Evolutionary conservation across 1,284 basidiomycete species (phyloP), one percentile per base, ranked within the genome.

Genomic region (Malassezia restricta): DNA sequence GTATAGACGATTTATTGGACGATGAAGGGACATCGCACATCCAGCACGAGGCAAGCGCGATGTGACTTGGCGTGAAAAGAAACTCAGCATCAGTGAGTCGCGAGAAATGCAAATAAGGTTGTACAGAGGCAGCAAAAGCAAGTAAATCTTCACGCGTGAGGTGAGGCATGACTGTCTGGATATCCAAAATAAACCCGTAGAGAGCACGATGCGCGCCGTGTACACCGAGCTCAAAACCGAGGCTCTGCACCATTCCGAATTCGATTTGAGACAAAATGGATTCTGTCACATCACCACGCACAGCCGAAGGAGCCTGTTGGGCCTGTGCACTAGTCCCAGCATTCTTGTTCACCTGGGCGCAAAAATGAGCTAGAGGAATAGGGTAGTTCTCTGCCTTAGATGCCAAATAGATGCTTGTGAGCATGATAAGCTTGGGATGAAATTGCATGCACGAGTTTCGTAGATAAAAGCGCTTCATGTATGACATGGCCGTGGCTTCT

Each of bases 371-470:
- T 50, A 96, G 78, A 2, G 87, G 82, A 47, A 96, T 84, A 1
- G 87, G 84, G 63, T 86, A 83, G 70, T 98, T 96, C 32, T 89
- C 92, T 11, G 94, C 94, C 77, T 99, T 99, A 15, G 89, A 85
- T 0, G 92, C 90, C 46, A 99, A 80, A 68, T 94, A 99, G 33
- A 98, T 78, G 30, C 89, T 84, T 1, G 92, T 96, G 46, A 95
- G 79, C 92, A 98, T 96, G 68, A 98, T 87, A 64, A 87, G 86
- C 76, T 94, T 94, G 0, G 92, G 94, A 75, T 98, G 94, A 82
- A 88, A 95, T 71, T 98, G 91, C 90, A 98, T 95, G 48, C 90
- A 88, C 1, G 90, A 95, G 69, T 98, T 98, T 75, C 87, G 85
- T 49, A 98, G 79, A 73, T 98, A 99, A 76, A 99, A 98, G 5